These are phyloP conservation scores for Penicillium nordicum DNA, from an alignment of 2,329 filamentous ascomycete genomes.

Conservation along the genomic window DNA sequence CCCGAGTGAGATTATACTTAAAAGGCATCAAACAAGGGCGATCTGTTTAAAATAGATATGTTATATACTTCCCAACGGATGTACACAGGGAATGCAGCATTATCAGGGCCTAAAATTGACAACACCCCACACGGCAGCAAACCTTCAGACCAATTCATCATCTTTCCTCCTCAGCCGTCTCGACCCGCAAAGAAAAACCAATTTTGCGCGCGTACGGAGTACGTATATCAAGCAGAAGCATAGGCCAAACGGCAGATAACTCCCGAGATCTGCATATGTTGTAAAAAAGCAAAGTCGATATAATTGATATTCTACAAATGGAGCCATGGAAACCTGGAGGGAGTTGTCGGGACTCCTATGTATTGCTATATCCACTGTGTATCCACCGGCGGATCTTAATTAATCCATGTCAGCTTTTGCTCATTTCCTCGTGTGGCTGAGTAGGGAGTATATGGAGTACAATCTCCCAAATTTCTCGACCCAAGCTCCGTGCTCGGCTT, in stretches of 20 bases:
- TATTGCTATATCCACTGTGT: slow-evolving; percentile 13
- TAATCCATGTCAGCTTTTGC: slow-evolving; percentile 8
- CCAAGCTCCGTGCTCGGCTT: slow-evolving; percentile 5
- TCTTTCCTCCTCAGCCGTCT: background rate
- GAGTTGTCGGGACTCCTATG: slow-evolving; percentile 17
- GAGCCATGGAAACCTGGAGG: slow-evolving; percentile 16
- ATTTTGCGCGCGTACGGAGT: background rate
- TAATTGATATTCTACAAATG: slow-evolving; percentile 11
- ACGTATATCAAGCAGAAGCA: slow-evolving; percentile 1
- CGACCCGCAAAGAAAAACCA: background rate
- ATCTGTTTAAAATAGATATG: slow-evolving; percentile 1
- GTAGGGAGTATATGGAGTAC: background rate
- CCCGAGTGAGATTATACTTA: background rate
- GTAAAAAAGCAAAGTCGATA: background rate
- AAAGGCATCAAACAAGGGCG: background rate
- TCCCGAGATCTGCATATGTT: background rate
- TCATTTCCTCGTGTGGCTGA: slow-evolving; percentile 12
- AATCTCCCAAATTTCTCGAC: background rate
- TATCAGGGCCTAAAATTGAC: background rate
- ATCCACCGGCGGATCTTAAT: slow-evolving; percentile 23
- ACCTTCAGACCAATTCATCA: background rate
- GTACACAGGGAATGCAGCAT: background rate
- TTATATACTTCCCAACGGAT: background rate
- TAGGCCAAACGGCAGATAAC: background rate
- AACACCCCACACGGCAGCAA: background rate